A percentile compares a stretch with the other conserved stretches of the same genome.
phyloP scores from a whole-genome alignment of 108 stramenopile genomes.

The Nitzschia putrida region DNA sequence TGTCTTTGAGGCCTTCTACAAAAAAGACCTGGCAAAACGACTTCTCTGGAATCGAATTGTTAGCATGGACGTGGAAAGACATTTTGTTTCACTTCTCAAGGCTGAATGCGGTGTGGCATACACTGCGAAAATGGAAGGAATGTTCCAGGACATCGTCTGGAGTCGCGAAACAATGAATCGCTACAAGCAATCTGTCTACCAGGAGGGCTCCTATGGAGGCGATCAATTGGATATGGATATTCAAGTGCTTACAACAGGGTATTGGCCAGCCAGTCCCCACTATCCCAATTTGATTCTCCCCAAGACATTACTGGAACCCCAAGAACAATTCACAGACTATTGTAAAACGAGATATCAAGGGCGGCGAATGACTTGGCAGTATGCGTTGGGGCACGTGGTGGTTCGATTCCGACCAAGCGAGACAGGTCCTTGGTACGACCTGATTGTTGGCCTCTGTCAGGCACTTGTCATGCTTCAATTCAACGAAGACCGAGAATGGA shows the following conservation, averaged over 20 bases:
- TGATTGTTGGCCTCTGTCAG: constrained; percentile 90
- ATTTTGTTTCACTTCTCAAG: constrained; percentile 92
- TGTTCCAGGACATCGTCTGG: constrained; percentile 98
- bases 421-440: constrained; percentile 56
- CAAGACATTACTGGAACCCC: constrained; percentile 48
- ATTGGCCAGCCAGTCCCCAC: constrained; percentile 95
- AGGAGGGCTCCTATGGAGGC: constrained; percentile 11
- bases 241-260: constrained; percentile 91
- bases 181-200: constrained; percentile 64
- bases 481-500: constrained; percentile 59
- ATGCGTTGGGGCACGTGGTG: constrained; percentile 82
- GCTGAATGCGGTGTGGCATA: constrained; percentile 97
- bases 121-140: constrained; percentile 99
- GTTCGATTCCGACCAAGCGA: constrained; percentile 50
- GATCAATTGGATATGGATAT: constrained; percentile 79
- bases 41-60: constrained; percentile 87
- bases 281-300: constrained; percentile 72
- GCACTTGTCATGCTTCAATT: constrained; percentile 91
- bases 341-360: constrained; percentile 93
- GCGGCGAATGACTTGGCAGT: constrained; percentile 95
- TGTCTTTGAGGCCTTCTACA: constrained; percentile 98
- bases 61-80: constrained; percentile 86
- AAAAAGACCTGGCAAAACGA: constrained; percentile 92
- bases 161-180: constrained; percentile 85
- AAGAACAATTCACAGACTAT: constrained; percentile 71